phyloP scores from a whole-genome alignment of 139 green algal species.

The Ulvella scutata region DNA sequence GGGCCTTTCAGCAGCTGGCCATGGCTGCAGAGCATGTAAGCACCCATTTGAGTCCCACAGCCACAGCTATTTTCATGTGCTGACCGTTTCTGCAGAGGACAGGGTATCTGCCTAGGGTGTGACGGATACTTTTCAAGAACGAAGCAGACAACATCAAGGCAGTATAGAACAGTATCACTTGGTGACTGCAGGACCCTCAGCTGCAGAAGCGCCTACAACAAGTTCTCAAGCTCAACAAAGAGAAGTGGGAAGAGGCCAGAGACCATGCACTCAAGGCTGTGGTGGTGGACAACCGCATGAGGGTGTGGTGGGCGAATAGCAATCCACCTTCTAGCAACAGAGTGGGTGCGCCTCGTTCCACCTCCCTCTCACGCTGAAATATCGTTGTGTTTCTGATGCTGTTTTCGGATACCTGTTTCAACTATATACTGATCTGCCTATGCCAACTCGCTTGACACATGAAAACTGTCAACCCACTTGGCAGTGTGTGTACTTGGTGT shows the following conservation, averaged over 20 bases:
- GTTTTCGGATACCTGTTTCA: too few relatives aligned
- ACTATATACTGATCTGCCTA: too few relatives aligned
- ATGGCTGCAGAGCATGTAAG: conserved; percentile 63
- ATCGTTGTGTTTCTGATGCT: too few relatives aligned
- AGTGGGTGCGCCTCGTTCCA: too few relatives aligned
- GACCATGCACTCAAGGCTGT: conserved; percentile 71
- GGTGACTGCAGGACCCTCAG: background rate
- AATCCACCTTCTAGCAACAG: background rate
- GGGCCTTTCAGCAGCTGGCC: conserved; percentile 65
- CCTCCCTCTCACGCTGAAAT: too few relatives aligned
- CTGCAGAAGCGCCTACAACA: conserved; percentile 61
- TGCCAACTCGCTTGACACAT: background rate
- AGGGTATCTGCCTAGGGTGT: too few relatives aligned
- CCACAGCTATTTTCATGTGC: too few relatives aligned
- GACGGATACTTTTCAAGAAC: too few relatives aligned
- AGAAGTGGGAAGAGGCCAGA: conserved; percentile 82
- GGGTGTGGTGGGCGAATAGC: conserved; percentile 37
- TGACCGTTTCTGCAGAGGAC: too few relatives aligned
- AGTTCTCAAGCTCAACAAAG: conserved; percentile 72
- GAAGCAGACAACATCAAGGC: too few relatives aligned
- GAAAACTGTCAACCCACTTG: too few relatives aligned
- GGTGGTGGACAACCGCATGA: conserved; percentile 63
- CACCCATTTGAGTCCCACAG: conserved; percentile 22
- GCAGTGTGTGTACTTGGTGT: too few relatives aligned
- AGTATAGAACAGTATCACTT: background rate